Percentiles rank a stretch among this genome's conserved stretches.
phyloP scores from a whole-genome alignment of 1,284 basidiomycete genomes.

The Tylopilus sp. region DNA sequence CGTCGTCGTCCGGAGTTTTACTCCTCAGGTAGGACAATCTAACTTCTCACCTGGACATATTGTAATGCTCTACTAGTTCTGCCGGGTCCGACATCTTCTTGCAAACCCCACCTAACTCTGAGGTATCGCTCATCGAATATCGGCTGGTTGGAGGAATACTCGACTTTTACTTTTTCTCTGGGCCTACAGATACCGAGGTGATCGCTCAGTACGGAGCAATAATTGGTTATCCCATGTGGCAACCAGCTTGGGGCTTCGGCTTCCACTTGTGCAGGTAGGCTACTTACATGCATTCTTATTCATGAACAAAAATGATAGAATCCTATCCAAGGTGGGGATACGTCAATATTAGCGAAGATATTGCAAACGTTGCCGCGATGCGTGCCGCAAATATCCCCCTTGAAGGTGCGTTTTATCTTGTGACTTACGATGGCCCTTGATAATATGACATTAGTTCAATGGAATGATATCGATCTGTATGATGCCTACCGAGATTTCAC shows the following conservation, averaged over 20 bases:
- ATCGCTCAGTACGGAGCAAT: conserved; percentile 74
- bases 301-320: background rate
- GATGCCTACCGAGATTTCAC: conserved; percentile 78
- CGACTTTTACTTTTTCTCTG: conserved; percentile 79
- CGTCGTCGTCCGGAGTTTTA: conserved; percentile 77
- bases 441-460: conserved; percentile 60
- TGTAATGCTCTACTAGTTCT: conserved; percentile 41
- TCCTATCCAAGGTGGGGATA: conserved; percentile 63
- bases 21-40: conserved; percentile 59
- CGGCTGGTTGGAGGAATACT: conserved; percentile 73
- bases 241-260: conserved; percentile 77
- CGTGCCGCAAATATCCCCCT: conserved; percentile 71
- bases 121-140: conserved; percentile 71
- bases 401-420: conserved; percentile 56
- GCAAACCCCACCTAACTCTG: conserved; percentile 61
- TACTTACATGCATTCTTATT: background rate
- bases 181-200: conserved; percentile 71
- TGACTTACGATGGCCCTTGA: background rate
- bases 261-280: conserved; percentile 75
- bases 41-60: background rate
- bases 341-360: conserved; percentile 56
- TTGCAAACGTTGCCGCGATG: conserved; percentile 68
- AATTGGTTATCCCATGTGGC: conserved; percentile 73
- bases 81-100: conserved; percentile 76
- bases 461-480: conserved; percentile 84